Conservation (phyloP, 345 rosid genomes). For the Moricandia moricandioides region DNA sequence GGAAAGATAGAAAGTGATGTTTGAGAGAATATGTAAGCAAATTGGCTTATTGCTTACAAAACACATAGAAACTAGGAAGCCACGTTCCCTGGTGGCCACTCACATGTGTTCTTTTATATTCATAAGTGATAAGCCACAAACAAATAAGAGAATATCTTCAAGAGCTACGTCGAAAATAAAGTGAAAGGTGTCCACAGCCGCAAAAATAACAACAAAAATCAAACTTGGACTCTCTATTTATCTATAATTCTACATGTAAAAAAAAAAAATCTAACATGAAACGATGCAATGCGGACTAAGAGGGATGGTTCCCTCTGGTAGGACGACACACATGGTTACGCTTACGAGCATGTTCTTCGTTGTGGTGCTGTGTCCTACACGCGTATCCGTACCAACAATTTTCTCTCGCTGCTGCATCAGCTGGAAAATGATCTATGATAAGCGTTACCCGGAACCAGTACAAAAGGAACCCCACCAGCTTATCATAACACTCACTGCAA, state of each 20-base stretch:
- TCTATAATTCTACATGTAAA: too few relatives aligned
- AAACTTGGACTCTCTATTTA: not conserved
- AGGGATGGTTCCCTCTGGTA: conserved; percentile 48
- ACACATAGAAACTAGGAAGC: not conserved
- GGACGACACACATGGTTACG: conserved; percentile 91
- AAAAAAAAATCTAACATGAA: too few relatives aligned
- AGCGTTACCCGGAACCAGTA: conserved; percentile 79
- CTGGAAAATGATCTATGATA: conserved; percentile 52
- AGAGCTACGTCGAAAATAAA: not conserved
- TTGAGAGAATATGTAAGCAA: not conserved
- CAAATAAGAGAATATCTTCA: too few relatives aligned
- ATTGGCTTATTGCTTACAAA: not conserved
- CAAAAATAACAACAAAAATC: not conserved
- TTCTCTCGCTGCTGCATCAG: conserved; percentile 54
- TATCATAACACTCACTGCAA: conserved; percentile 73
- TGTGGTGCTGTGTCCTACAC: conserved; percentile 89
- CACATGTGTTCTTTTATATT: not conserved
- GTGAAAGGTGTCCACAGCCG: not conserved
- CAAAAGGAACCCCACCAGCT: conserved; percentile 70
- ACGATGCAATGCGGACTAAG: not conserved
- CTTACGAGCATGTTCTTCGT: conserved; percentile 77
- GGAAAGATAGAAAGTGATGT: not conserved
- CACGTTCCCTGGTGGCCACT: not conserved
- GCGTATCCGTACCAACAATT: conserved; percentile 92
- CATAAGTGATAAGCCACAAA: not conserved